Base-by-base conservation (phyloP, 192 early-diverging fungal genomes). In the Gaertneriomyces semiglobifer region DNA sequence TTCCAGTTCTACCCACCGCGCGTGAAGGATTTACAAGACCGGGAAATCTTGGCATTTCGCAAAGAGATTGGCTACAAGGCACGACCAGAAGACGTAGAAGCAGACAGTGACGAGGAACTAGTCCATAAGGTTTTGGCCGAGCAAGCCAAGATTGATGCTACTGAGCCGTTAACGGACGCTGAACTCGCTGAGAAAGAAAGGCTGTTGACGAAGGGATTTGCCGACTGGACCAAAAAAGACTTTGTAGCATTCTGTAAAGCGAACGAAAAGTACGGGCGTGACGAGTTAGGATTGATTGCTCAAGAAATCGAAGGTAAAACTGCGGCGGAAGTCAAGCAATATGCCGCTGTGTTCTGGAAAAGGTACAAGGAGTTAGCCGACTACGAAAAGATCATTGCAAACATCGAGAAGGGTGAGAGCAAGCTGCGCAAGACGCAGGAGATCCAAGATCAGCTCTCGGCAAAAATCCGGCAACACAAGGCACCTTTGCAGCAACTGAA, bases 251-350 rank as follows among this genome's bases (percentile, higher is more conserved):
- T 96, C 64, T 84, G 92, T 70, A 90, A 90, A 50, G 93, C 91
- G 5, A 85, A 87, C 66, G 93, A 92, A 57, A 88, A 82, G 72
- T 89, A 89, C 68, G 96, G 96, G 5, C 76, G 90, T 47, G 55
- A 87, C 68, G 87, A 90, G 62, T 64, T 96, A 57, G 63, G 72
- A 7, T 79, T 86, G 43, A 92, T 99, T 75, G 85, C 89, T 16
- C 65, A 75, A 11, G 95, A 97, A n/a, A 81, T 97, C 44, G 96
- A 97, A 65, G 92, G 93, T 38, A 99, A 98, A 75, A 90, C 91
- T 9, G 75, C 84, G 6, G 86, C 88, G 12, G 95, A 97, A 71
- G 90, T 99, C 20, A 78, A 84, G 33, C 76, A 78, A 11, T 99
- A 98, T 68, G 83, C 89, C 8, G 86, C 86, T 62, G 89, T 89